Evolutionary conservation across 371 early-diverging fungal species (phyloP), one percentile per base, ranked within the genome.

Genomic region (Choanephora cucurbitarum): DNA sequence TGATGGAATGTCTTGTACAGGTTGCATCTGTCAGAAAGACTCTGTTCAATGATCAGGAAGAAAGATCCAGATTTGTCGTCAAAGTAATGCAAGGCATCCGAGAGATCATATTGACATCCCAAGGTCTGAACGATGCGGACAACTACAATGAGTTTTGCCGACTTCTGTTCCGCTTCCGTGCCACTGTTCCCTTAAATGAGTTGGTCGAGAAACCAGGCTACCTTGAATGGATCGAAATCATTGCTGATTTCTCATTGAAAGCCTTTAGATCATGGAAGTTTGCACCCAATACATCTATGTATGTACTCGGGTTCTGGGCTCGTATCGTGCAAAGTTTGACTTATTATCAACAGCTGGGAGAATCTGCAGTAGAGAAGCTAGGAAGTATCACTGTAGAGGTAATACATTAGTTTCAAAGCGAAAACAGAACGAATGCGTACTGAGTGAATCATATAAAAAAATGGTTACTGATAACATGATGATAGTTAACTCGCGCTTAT

Each of bases 101-200:
- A 2, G 82, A 86, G 48, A 88, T 92, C 5, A 73, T 95, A 23
- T 56, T 74, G 0, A 74, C 79, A 5, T 77, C 83, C 0, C 71
- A 79, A 33, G 89, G 90, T 0, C 69, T 93, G 59, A 80, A 85
- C 44, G 86, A 93, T 40, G 68, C 79, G 1, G 83, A 87, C 47
- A 94, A 90, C 64, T 91, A 85, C 73, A 92, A 94, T 60, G 92
- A 92, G 68, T 85, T 95, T 60, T 90, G 92, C 56, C 83, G 94
- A 24, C 73, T 93, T 60, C 71, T 96, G 51, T 84, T 88, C 15
- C 78, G 96, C 22, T 90, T 95, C 68, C 84, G 92, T 62, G 81
- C 82, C 17, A 88, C 92, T 10, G 90, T 90, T 55, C 91, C 91
- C 41, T 69, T 92, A 37, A 71, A 81, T 37, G 94, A 94, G 62